These are phyloP conservation scores for Lecanicillium sp. DNA, from an alignment of 2,329 filamentous ascomycete genomes.

Conservation along the genomic window DNA sequence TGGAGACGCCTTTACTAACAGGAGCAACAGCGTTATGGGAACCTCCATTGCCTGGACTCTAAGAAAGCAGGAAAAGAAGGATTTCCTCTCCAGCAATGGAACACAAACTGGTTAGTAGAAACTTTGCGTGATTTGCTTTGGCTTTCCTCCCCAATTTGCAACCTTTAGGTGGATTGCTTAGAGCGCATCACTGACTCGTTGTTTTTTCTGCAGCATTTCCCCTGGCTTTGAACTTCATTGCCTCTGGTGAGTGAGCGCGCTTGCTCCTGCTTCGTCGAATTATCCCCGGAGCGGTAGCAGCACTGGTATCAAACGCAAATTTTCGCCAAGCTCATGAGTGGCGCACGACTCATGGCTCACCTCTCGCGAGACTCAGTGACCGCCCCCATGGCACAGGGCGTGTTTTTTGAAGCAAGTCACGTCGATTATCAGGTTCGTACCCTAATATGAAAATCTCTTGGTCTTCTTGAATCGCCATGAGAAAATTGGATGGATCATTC, in stretches of 20 bases:
- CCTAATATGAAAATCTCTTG: slow-evolving; percentile 23
- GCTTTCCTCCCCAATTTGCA: background rate
- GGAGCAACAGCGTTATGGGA: slow-evolving; percentile 49
- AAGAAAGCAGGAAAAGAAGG: slow-evolving; percentile 56
- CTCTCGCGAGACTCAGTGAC: too few relatives aligned
- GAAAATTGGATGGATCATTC: background rate
- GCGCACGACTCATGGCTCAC: background rate
- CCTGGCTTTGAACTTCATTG: slow-evolving; percentile 82
- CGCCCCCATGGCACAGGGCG: too few relatives aligned
- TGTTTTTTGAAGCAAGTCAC: slow-evolving; percentile 1
- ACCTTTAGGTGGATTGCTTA: too few relatives aligned
- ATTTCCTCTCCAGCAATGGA: slow-evolving; percentile 69
- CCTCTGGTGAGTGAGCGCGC: slow-evolving; percentile 66
- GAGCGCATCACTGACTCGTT: background rate
- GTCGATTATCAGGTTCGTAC: slow-evolving; percentile 33
- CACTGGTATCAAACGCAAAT: slow-evolving; percentile 6
- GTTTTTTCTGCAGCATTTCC: slow-evolving; percentile 53
- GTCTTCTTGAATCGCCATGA: slow-evolving; percentile 19
- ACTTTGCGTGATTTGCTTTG: slow-evolving; percentile 5
- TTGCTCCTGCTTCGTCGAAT: slow-evolving; percentile 26
- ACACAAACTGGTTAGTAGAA: slow-evolving; percentile 69
- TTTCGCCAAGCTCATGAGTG: background rate
- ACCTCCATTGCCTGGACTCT: slow-evolving; percentile 48
- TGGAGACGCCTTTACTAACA: background rate
- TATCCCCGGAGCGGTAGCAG: slow-evolving; percentile 54